A percentile compares a stretch with the other conserved stretches of the same genome.
These are phyloP conservation scores for Xylaria sp. DNA, from an alignment of 2,329 filamentous ascomycete genomes.

Conservation along the genomic window DNA sequence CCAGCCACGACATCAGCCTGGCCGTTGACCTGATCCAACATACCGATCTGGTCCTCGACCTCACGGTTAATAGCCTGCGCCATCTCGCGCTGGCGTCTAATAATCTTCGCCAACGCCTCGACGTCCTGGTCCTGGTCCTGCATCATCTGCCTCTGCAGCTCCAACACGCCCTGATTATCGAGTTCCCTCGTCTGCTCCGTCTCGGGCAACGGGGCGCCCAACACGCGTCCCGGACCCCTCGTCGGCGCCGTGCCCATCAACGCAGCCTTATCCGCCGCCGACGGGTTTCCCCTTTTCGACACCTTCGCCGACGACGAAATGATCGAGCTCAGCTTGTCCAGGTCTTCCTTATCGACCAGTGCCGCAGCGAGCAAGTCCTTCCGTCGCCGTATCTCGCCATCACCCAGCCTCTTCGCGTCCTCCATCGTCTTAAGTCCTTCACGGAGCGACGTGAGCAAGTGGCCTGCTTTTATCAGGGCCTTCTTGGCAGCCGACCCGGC, in stretches of 20 bases:
- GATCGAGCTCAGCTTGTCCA: constrained; percentile 67
- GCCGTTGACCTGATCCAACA: constrained; percentile 61
- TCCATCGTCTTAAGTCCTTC: constrained; percentile 58
- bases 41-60: constrained; percentile 63
- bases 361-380: constrained; percentile 65
- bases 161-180: constrained; percentile 68
- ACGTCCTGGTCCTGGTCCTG: constrained; percentile 69
- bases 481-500: constrained; percentile 70
- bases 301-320: constrained; percentile 34
- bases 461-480: constrained; percentile 62
- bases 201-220: constrained; percentile 68
- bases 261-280: constrained; percentile 44
- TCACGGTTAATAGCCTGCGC: constrained; percentile 71
- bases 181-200: constrained; percentile 71
- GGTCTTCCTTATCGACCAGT: constrained; percentile 66
- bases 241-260: constrained; percentile 41
- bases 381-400: constrained; percentile 68
- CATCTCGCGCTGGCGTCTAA: constrained; percentile 70
- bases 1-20: constrained; percentile 60
- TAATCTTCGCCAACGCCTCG: constrained; percentile 60
- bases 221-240: constrained; percentile 55
- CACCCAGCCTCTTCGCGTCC: constrained; percentile 54
- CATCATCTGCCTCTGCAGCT: constrained; percentile 70
- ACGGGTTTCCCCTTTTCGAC: constrained; percentile 44
- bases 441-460: constrained; percentile 57